Base-by-base conservation (phyloP, 2,329 filamentous ascomycete species). In the Plenodomus lindquistii region DNA sequence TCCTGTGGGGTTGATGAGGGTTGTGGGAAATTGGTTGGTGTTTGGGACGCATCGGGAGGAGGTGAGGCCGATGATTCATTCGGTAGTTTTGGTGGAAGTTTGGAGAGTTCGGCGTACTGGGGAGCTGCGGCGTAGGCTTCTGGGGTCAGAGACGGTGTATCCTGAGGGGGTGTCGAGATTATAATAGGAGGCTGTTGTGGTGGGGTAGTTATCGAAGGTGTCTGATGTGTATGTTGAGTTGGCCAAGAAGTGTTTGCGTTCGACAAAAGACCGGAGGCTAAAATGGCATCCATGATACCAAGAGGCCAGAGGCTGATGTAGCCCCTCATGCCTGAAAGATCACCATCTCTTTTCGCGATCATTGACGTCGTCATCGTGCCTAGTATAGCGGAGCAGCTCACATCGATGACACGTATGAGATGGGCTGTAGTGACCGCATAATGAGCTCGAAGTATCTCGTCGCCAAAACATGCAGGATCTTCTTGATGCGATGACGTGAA, bases 241-340 rank as follows among this genome's bases (percentile, higher is more conserved):
- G 6, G 27, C 9, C 10, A 7, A n/a, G 52, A 38, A 17, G 48
- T 39, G 16, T 46, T 52, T 1, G 50, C 57, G 36, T 67, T 59
- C 6, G 61, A 65, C 2, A 68, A 47, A 2, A 69, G 45, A 6
- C 65, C 66, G 2, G 60, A 50, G 21, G 51, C 55, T 1, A 69
- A 52, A 1, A 64, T 55, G 2, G 63, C 55, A 37, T 66, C 62
- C 54, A 69, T 61, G 9, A 59, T 58, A 8, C 59, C 63, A 4
- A 69, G 48, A 0, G 63, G 44, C 66, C 66, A 70, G 2, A 69
- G 21, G 7, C 52, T 51, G 2, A 60, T 42, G 40, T 69, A 69
- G 13, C 65, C 67, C 24, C 63, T 44, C 52, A 70, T 61, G 1
- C 63, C 66, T 17, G 56, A 50, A 2, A 65, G 46, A 22, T 70